A percentile compares a stretch with the other conserved stretches of the same genome.
Evolutionary conservation across 108 stramenopile species (phyloP).

Genomic region (Pseudonitzschia delicatissima): DNA sequence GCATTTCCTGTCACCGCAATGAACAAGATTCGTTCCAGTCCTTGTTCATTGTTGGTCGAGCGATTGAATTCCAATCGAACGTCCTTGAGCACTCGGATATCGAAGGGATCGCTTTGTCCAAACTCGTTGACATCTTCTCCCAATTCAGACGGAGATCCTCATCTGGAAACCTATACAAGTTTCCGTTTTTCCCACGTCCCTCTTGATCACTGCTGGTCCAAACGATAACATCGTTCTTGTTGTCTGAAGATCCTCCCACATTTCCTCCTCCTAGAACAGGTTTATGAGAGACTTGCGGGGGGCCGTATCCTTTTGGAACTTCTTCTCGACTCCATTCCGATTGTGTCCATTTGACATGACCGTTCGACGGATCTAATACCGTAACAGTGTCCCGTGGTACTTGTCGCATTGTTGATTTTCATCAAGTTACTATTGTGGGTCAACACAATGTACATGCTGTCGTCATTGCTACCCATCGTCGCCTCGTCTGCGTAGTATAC

Average conservation of each 20-base stretch:
- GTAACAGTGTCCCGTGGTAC: slow-evolving; percentile 21
- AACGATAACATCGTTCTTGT: slow-evolving; percentile 21
- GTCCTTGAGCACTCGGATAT: slow-evolving; percentile 13
- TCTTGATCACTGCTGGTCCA: slow-evolving; percentile 25
- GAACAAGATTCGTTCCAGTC: slow-evolving; percentile 23
- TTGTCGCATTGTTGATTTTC: not conserved
- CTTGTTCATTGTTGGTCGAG: slow-evolving; percentile 15
- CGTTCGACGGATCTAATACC: slow-evolving; percentile 14
- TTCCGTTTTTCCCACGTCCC: slow-evolving; percentile 12
- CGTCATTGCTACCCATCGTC: no score
- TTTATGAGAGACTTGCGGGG: slow-evolving; percentile 14
- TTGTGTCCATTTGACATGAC: slow-evolving; percentile 22
- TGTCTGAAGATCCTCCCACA: slow-evolving; percentile 16
- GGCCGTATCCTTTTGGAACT: slow-evolving; percentile 20
- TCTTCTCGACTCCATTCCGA: slow-evolving; percentile 22
- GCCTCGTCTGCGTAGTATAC: slow-evolving; percentile 2
- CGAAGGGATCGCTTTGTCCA: not conserved
- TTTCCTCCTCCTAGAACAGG: slow-evolving; percentile 18
- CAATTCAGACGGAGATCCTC: not conserved
- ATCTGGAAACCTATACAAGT: slow-evolving; percentile 26
- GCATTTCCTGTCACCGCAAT: slow-evolving; percentile 19
- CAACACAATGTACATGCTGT: slow-evolving; percentile 16
- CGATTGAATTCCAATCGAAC: slow-evolving; percentile 29
- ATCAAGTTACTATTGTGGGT: slow-evolving; percentile 18
- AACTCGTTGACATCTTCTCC: slow-evolving; percentile 1